Conservation (phyloP, 73 alveolate species). For the Tetrahymena thermophila region DNA sequence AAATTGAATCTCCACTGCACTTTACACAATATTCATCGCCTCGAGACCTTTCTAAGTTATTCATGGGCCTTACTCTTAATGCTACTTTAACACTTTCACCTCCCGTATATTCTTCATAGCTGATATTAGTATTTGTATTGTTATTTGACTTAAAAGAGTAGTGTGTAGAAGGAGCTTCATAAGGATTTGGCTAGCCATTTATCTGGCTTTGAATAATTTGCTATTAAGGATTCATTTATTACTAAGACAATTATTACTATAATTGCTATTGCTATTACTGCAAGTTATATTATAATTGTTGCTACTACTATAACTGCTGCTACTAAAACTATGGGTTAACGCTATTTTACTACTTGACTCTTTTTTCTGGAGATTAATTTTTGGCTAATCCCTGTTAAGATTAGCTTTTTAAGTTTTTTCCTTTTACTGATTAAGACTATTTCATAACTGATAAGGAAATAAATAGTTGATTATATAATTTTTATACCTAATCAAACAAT, state of each 20-base stretch:
- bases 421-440: not conserved
- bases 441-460: not conserved
- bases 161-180: not conserved
- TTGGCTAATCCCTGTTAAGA: not conserved
- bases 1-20: constrained; percentile 43
- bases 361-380: not conserved
- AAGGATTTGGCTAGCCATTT: not conserved
- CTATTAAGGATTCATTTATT: not conserved
- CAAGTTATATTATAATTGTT: not conserved
- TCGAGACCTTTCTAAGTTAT: constrained; percentile 74
- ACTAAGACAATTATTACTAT: not conserved
- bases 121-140: not conserved
- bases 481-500: not conserved
- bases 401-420: not conserved
- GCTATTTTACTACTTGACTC: not conserved
- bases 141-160: not conserved
- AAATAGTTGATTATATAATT: not conserved
- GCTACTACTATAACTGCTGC: not conserved
- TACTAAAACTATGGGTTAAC: not conserved
- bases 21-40: constrained; percentile 83
- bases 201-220: not conserved
- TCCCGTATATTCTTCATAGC: constrained; percentile 45
- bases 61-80: constrained; percentile 91
- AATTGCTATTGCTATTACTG: not conserved
- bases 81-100: constrained; percentile 96